Evolutionary conservation across 371 early-diverging fungal species (phyloP).

Genomic region (Mucor lusitanicus): DNA sequence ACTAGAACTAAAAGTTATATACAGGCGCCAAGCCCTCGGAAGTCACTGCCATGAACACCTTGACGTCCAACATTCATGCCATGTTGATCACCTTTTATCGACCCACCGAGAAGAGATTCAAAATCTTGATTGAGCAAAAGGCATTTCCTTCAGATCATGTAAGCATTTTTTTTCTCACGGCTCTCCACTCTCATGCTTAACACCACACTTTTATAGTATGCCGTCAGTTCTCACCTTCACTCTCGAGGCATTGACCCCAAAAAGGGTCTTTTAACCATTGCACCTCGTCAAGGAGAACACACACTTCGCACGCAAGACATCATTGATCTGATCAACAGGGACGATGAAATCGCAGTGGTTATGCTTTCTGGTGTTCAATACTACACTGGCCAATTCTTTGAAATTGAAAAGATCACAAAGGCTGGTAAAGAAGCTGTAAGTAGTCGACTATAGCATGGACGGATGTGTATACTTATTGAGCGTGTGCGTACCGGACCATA

Average conservation of each 20-base stretch:
- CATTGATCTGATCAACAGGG: constrained; percentile 69
- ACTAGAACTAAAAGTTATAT: background rate
- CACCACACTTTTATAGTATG: constrained; percentile 59
- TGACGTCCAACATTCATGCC: constrained; percentile 92
- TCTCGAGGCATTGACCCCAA: constrained; percentile 81
- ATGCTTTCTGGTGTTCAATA: constrained; percentile 94
- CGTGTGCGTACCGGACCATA: constrained; percentile 7
- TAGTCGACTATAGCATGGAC: background rate
- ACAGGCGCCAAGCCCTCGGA: constrained; percentile 80
- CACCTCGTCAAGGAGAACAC: constrained; percentile 75
- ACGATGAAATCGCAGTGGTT: constrained; percentile 83
- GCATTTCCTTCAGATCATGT: constrained; percentile 94
- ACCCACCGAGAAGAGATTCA: constrained; percentile 75
- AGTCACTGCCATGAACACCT: constrained; percentile 89
- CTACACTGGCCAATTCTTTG: constrained; percentile 95
- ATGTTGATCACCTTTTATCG: constrained; percentile 91
- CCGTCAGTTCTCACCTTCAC: constrained; percentile 83
- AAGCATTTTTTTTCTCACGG: constrained; percentile 29
- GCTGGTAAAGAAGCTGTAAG: constrained; percentile 79
- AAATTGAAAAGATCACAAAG: constrained; percentile 82
- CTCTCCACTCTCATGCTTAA: background rate
- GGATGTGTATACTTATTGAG: too few relatives aligned
- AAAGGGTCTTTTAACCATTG: constrained; percentile 70
- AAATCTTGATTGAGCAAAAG: constrained; percentile 90
- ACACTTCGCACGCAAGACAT: constrained; percentile 83